phyloP scores from a whole-genome alignment of 2,329 filamentous ascomycete species.

The Ophiognomonia clavigignenti-juglandacearum region DNA sequence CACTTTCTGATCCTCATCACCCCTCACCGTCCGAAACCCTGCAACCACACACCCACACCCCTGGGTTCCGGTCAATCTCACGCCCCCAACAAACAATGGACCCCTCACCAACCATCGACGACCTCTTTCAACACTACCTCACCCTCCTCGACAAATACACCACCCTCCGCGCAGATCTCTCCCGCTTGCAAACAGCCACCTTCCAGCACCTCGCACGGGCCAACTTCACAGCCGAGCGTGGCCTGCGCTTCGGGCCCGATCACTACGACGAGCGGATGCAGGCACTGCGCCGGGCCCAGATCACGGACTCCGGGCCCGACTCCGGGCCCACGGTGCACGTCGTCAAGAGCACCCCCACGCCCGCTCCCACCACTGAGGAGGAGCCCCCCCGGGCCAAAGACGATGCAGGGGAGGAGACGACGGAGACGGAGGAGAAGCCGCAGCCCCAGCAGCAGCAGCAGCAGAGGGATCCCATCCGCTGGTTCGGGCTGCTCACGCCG shows the following conservation, averaged over 20 bases:
- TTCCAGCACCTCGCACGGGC: slow-evolving; percentile 64
- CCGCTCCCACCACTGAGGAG: not conserved
- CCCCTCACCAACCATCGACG: slow-evolving; percentile 46
- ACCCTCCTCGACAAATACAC: slow-evolving; percentile 63
- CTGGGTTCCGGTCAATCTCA: not conserved
- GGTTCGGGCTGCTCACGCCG: slow-evolving; percentile 54
- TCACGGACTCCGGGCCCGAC: not conserved
- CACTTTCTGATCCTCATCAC: too few relatives aligned
- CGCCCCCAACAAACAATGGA: slow-evolving; percentile 3
- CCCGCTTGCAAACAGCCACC: slow-evolving; percentile 48
- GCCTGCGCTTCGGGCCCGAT: slow-evolving; percentile 62
- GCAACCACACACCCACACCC: not conserved
- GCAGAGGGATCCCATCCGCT: slow-evolving; percentile 49
- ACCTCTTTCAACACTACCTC: slow-evolving; percentile 62
- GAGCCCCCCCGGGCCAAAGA: not conserved
- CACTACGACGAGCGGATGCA: slow-evolving; percentile 72
- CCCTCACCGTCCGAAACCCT: not conserved
- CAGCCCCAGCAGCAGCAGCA: not conserved
- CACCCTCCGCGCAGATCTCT: slow-evolving; percentile 49
- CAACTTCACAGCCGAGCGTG: slow-evolving; percentile 64
- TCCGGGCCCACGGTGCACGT: not conserved
- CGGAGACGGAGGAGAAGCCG: slow-evolving; percentile 4
- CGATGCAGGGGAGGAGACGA: too few relatives aligned
- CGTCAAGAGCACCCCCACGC: not conserved
- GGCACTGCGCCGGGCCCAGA: slow-evolving; percentile 36